These are phyloP conservation scores for Quillaja saponaria DNA, from an alignment of 306 rosid genomes.

Conservation along the genomic window DNA sequence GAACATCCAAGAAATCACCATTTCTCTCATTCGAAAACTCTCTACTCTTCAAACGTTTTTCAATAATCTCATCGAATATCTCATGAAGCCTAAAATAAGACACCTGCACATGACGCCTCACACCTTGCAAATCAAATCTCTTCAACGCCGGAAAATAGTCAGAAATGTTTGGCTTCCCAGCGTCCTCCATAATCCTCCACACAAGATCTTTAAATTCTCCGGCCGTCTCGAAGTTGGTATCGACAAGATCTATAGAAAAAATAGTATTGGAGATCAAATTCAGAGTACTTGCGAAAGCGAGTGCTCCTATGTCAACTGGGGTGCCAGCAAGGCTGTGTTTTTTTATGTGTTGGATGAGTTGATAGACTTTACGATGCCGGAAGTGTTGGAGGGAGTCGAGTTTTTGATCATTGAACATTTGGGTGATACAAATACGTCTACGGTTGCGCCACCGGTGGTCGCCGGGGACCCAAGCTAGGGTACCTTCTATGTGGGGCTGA, in stretches of 20 bases:
- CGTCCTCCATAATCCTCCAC: constrained; percentile 69
- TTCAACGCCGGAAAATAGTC: constrained; percentile 54
- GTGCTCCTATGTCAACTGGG: constrained; percentile 38
- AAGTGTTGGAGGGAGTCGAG: constrained; percentile 51
- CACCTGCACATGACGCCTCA: constrained; percentile 43
- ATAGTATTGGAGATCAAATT: constrained; percentile 57
- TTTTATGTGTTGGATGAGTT: constrained; percentile 38
- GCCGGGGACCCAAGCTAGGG: constrained; percentile 59
- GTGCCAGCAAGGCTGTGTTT: constrained; percentile 6
- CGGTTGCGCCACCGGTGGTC: constrained; percentile 54
- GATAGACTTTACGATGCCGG: constrained; percentile 44
- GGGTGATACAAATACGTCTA: constrained; percentile 51
- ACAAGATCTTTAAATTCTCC: constrained; percentile 59
- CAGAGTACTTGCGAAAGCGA: constrained; percentile 50
- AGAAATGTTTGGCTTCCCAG: constrained; percentile 50
- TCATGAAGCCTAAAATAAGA: constrained; percentile 53
- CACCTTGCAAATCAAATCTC: constrained; percentile 52
- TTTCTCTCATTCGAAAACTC: neutral
- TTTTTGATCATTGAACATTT: constrained; percentile 45
- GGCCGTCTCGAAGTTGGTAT: constrained; percentile 39
- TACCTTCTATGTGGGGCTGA: constrained; percentile 57
- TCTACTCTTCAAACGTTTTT: constrained; percentile 31
- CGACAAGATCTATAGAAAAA: constrained; percentile 60
- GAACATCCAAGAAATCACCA: constrained; percentile 57
- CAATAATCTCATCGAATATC: constrained; percentile 45